phyloP scores from a whole-genome alignment of 768 basidiomycete species.

The Glaciozyma martinii region DNA sequence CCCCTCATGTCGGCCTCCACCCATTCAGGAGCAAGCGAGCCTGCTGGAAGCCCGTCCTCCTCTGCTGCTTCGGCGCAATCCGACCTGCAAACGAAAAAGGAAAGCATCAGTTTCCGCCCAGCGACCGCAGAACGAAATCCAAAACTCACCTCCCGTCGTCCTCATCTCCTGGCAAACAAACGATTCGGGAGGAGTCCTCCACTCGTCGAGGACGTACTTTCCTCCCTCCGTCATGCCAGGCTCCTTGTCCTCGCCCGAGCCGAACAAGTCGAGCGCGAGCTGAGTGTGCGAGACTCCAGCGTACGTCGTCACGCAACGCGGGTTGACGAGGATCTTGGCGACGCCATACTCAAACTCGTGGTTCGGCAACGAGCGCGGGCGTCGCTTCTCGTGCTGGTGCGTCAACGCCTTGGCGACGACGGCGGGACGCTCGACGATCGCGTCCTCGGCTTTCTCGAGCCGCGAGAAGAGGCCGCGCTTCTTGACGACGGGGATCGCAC shows the following conservation, averaged over 20 bases:
- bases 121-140: not conserved
- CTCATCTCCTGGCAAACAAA: conserved; percentile 90
- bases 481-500: conserved; percentile 7
- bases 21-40: conserved; percentile 29
- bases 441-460: conserved; percentile 5
- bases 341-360: conserved; percentile 62
- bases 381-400: conserved; percentile 37
- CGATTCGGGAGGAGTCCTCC: conserved; percentile 92
- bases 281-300: conserved; percentile 95
- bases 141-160: conserved; percentile 40
- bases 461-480: conserved; percentile 15
- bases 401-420: conserved; percentile 33
- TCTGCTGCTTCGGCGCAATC: conserved; percentile 77
- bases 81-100: conserved; percentile 47
- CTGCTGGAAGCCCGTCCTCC: conserved; percentile 58
- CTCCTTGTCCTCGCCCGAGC: conserved; percentile 58
- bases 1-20: conserved; percentile 23
- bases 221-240: conserved; percentile 36
- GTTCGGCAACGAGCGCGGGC: conserved; percentile 57
- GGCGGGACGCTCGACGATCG: conserved; percentile 12
- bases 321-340: conserved; percentile 88
- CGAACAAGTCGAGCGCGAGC: conserved; percentile 89
- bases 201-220: conserved; percentile 84
- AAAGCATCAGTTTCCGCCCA: not conserved
- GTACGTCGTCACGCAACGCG: conserved; percentile 93